Evolutionary conservation across 169 alveolate genomes (phyloP).

Genomic region (Cryptosporidium tyzzeri): DNA sequence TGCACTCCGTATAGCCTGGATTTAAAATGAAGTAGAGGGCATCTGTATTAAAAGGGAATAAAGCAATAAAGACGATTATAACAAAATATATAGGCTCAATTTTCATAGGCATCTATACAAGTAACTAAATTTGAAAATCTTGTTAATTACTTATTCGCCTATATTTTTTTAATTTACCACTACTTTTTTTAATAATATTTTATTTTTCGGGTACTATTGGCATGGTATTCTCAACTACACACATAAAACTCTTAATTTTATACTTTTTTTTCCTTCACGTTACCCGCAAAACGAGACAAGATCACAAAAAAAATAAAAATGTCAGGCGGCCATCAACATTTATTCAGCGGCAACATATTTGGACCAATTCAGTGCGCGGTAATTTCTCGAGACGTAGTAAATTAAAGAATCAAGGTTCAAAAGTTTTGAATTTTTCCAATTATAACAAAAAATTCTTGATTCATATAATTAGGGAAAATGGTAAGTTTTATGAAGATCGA

Average conservation of each 20-base stretch:
- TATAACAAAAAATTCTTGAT: slow-evolving; percentile 5
- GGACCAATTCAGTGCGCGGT: slow-evolving; percentile 7
- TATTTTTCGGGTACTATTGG: background rate
- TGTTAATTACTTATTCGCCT: background rate
- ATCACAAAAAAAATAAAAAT: slow-evolving; percentile 9
- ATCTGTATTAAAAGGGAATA: background rate
- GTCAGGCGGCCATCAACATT: background rate
- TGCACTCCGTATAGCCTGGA: slow-evolving; percentile 60
- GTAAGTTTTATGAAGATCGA: slow-evolving; percentile 19
- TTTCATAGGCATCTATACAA: background rate
- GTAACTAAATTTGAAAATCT: background rate
- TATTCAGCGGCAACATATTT: background rate
- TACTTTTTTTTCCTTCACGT: background rate
- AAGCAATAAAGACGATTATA: background rate
- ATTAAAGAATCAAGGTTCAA: slow-evolving; percentile 11
- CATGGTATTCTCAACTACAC: slow-evolving; percentile 7
- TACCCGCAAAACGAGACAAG: slow-evolving; percentile 52
- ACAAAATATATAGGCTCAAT: background rate
- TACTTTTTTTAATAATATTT: slow-evolving; percentile 1
- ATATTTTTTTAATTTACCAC: background rate
- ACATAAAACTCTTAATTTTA: slow-evolving; percentile 1
- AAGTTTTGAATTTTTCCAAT: slow-evolving; percentile 27
- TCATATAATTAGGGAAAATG: slow-evolving; percentile 34
- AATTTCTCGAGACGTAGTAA: slow-evolving; percentile 62
- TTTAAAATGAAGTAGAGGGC: slow-evolving; percentile 42